Evolutionary conservation across 768 basidiomycete species (phyloP).

Genomic region (Suillus clintonianus): DNA sequence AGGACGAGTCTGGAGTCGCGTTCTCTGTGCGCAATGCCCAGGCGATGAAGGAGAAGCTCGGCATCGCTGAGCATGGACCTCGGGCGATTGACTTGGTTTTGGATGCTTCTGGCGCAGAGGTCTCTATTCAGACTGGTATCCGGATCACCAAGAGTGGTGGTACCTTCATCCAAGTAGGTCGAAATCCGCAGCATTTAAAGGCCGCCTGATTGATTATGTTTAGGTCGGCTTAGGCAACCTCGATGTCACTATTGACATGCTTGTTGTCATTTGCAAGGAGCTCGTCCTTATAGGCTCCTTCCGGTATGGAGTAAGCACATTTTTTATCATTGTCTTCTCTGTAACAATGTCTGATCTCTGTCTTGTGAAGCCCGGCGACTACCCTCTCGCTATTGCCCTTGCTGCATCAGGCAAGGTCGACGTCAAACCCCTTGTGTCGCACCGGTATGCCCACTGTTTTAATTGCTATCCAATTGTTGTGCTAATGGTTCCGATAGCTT

Average conservation of each 20-base stretch:
- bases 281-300: conserved; percentile 84
- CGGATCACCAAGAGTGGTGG: conserved; percentile 77
- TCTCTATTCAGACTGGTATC: conserved; percentile 85
- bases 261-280: conserved; percentile 73
- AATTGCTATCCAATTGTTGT: conserved; percentile 15
- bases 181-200: background rate
- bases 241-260: conserved; percentile 72
- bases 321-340: background rate
- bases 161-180: conserved; percentile 62
- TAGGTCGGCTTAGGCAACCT: conserved; percentile 87
- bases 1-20: conserved; percentile 65
- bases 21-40: conserved; percentile 76
- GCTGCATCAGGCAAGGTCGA: conserved; percentile 82
- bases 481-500: conserved; percentile 44
- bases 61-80: conserved; percentile 69
- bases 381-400: conserved; percentile 81
- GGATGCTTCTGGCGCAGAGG: conserved; percentile 92
- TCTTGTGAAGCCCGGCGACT: conserved; percentile 69
- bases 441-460: conserved; percentile 50
- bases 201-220: conserved; percentile 1
- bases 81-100: conserved; percentile 82
- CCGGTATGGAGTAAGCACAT: conserved; percentile 73
- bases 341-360: background rate
- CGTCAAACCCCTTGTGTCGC: conserved; percentile 86
- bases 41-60: conserved; percentile 63